Evolutionary conservation across 2,329 filamentous ascomycete genomes (phyloP), one percentile per base, ranked within the genome.

Genomic region (Scedosporium aurantiacum): DNA sequence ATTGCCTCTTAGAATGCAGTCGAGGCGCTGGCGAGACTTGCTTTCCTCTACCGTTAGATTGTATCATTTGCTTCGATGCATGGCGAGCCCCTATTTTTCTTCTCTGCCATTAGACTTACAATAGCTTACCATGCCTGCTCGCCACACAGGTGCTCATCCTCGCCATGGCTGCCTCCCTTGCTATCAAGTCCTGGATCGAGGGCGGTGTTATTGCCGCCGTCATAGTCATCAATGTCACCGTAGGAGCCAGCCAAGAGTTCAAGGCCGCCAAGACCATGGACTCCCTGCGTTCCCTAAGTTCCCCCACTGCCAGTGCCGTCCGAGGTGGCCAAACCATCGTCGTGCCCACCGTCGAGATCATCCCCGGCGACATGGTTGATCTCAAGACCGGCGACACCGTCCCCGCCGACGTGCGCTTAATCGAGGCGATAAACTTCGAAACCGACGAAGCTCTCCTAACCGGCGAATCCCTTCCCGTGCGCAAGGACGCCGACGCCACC

Each of bases 381-480:
- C 72, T 79, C 67, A 80, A 76, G 70, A 81, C 76, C 1, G 83
- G 84, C 54, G 82, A 85, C 64, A 83, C 82, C n/a, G 76, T 86
- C 25, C 83, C 83, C 21, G 83, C 83, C 3, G 84, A 86, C 66
- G 70, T 86, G 5, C 76, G 82, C 58, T 68, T 81, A 2, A 66
- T 84, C 43, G 80, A 85, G 64, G 79, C 77, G 25, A 80, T 87
- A 74, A 89, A 89, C 70, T 79, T 86, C 50, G 84, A 86, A 66
- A 87, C 84, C 64, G 86, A 91, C 63, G 84, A 87, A 69, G 82
- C 83, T 1, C 76, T 85, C 21, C 76, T 87, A 12, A 87, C 84
- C 1, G 84, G 84, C 57, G 84, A 87, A 70, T 85, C 84, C 7
- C 73, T 85, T 0, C 83, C 84, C 18, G 80, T 84, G 2, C 76